Evolutionary conservation across 1,139 yeast genomes (phyloP), one percentile per base, ranked within the genome.

Genomic region (Nakaseomyces nivariensis): DNA sequence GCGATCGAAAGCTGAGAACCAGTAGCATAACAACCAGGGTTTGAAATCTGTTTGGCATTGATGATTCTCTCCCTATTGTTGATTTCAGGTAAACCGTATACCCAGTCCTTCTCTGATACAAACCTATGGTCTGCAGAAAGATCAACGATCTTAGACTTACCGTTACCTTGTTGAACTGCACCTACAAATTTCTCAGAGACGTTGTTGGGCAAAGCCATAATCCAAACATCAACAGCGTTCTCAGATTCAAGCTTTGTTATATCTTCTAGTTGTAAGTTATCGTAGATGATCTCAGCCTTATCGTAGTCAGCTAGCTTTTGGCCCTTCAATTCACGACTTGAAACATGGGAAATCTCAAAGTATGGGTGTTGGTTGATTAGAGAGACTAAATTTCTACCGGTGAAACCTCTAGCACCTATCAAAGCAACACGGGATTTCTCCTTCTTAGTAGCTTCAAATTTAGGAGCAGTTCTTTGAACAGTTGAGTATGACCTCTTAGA

Each of bases 11-110:
- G 72, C 73, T 94, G 97, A 5, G 97, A 95, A 49, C 95, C 97
- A 48, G 98, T 92, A 17, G 98, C 97, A 66, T 90, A 92, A 73
- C 99, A 92, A 48, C 98, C 99, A 4, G 99, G 99, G 72, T 94
- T 92, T 5, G 97, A 82, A 56, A 92, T 87, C 67, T 84, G 85
- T 62, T 77, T 80, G 22, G 97, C 92, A n/a, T 72, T 64, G 38
- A 85, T 78, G 60, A 92, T 85, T 8, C 65, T 65, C 11, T 72
- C 63, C 65, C 98, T 81, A 58, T 79, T 76, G 56, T 79, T 81
- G 58, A 87, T 73, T 61, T 77, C 82, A 9, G 99, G 99, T 59
- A 92, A 77, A 46, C 99, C 99, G 66, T 92, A 94, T 17, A 77
- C 73, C 98, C 98, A 94, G 61, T 84, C 81, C 33, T 85, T 84